Evolutionary conservation across 495 filamentous ascomycete genomes (phyloP).

Genomic region (Hypomontagnella submonticulosa): DNA sequence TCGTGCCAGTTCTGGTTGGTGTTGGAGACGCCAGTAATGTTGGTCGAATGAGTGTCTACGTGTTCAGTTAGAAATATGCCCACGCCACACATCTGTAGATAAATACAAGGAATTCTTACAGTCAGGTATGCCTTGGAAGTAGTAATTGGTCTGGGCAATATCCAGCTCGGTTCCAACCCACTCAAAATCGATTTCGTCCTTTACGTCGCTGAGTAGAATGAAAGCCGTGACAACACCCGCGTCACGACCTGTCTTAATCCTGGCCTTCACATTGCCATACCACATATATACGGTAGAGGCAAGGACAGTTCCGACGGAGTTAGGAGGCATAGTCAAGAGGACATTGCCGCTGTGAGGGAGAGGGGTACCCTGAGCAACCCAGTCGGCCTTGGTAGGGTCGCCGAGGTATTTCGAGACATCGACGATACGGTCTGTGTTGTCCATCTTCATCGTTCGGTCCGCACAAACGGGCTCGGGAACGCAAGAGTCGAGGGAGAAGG

Average conservation of each 20-base stretch:
- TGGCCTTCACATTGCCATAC: constrained; percentile 93
- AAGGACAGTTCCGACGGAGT: constrained; percentile 86
- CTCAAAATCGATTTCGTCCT: constrained; percentile 98
- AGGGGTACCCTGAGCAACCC: constrained; percentile 85
- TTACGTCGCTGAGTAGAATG: constrained; percentile 91
- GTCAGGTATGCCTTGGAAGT: constrained; percentile 92
- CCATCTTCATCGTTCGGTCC: constrained; percentile 75
- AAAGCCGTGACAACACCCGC: constrained; percentile 93
- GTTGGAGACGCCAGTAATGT: constrained; percentile 72
- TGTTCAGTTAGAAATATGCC: constrained; percentile 38
- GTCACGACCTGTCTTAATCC: constrained; percentile 85
- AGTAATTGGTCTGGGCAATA: constrained; percentile 91
- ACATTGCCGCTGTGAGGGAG: constrained; percentile 69
- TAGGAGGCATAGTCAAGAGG: constrained; percentile 85
- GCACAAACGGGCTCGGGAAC: constrained; percentile 86
- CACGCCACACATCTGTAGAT: not conserved
- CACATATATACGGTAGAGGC: constrained; percentile 91
- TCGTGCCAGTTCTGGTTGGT: constrained; percentile 85
- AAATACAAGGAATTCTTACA: constrained; percentile 69
- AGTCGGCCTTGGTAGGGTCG: constrained; percentile 79
- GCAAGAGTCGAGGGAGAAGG: constrained; percentile 83
- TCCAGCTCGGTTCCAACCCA: constrained; percentile 84
- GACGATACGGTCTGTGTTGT: constrained; percentile 72
- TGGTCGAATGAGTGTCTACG: constrained; percentile 76
- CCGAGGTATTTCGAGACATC: constrained; percentile 86